Evolutionary conservation across 495 filamentous ascomycete species (phyloP), one percentile per base, ranked within the genome.

Genomic region (Glutinoglossum americanum): DNA sequence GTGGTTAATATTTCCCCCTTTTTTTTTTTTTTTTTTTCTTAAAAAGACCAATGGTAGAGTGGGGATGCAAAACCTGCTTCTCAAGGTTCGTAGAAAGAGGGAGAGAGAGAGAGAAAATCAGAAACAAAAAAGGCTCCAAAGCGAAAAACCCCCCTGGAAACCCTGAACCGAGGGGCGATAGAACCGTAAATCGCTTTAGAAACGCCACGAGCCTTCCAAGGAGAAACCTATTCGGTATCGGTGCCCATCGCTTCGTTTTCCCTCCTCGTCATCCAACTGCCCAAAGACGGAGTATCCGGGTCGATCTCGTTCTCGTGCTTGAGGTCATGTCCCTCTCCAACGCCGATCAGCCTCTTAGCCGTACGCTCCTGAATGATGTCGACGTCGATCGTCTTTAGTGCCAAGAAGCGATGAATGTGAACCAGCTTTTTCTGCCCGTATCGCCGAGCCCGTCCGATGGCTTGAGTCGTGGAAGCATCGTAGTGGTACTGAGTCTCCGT

Each of bases 381-480:
- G 32, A 85, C 78, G 55, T 93, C 87, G 30, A 86, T 75, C 0
- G 87, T 88, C 55, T 73, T 65, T 48, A 71, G 70, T 0, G 76
- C 73, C 27, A 83, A 65, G 54, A 90, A 76, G 51, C 84, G 77
- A 67, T 84, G 87, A n/a, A 87, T 69, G 37, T 82, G 67, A 9
- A 94, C 85, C 0, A 61, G 60, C 63, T 76, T 79, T n/a, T 64
- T 63, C 68, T 93, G 87, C 0, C 83, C 81, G 51, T 75, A 81
- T 6, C 87, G 78, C 1, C 78, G 69, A 33, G 73, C 73, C 39
- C 87, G 76, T 0, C 86, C 87, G 44, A 81, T 79, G 0, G 85
- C 85, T 62, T 94, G 87, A 0, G 71, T 78, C 71, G 84, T 81
- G 3, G 68, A 69, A 1, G 74, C 70, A 0, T 80, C 70, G 60